Evolutionary conservation across 768 basidiomycete genomes (phyloP).

Genomic region (Saitozyma sp.): DNA sequence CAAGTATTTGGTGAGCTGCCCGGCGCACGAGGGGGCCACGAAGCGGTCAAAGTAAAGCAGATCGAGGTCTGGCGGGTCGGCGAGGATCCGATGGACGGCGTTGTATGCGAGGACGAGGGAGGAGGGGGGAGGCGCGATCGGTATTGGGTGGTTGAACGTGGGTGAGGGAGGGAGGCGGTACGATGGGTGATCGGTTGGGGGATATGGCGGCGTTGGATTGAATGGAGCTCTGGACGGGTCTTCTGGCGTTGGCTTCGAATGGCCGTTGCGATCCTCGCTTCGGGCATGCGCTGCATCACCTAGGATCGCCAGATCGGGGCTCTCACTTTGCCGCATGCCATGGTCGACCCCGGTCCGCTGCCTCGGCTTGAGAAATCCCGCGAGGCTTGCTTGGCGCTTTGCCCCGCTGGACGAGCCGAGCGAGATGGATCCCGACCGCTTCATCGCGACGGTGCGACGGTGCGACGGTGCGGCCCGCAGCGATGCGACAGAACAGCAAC

Average conservation of each 20-base stretch:
- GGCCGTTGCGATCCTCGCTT: background rate
- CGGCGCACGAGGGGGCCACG: conserved; percentile 24
- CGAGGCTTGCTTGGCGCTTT: conserved; percentile 11
- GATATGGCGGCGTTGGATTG: conserved; percentile 11
- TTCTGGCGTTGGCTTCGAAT: background rate
- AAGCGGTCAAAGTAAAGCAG: conserved; percentile 44
- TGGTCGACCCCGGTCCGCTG: background rate
- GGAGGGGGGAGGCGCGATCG: conserved; percentile 16
- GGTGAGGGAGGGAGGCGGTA: conserved; percentile 33
- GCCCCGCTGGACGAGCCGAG: background rate
- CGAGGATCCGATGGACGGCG: conserved; percentile 16
- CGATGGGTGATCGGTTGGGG: conserved; percentile 32
- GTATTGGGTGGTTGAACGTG: conserved; percentile 36
- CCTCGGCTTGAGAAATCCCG: conserved; percentile 6
- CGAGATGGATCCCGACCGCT: background rate
- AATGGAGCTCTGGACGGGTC: background rate
- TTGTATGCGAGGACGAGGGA: conserved; percentile 21
- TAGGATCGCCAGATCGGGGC: background rate
- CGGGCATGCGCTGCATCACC: background rate
- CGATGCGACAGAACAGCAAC: no score
- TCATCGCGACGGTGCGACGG: background rate
- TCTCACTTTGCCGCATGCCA: conserved; percentile 1
- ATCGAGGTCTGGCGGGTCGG: conserved; percentile 37
- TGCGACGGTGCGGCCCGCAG: no score
- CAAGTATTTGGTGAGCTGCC: conserved; percentile 37